Evolutionary conservation across 495 filamentous ascomycete genomes (phyloP).

Genomic region (Evansstolkia leycettana): DNA sequence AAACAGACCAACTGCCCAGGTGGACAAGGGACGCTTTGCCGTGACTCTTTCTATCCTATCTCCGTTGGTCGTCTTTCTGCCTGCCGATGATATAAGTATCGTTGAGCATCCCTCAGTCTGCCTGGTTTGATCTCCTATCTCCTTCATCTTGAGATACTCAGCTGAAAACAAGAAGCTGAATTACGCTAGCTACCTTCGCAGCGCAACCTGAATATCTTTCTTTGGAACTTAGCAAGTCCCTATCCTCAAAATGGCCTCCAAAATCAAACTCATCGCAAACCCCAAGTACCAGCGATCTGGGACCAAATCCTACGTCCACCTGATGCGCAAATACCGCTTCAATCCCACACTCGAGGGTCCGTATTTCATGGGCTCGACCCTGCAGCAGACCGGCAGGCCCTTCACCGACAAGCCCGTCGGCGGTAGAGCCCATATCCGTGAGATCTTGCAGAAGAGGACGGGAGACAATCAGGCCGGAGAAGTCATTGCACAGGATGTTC

Average conservation of each 20-base stretch:
- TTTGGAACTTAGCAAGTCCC: not conserved
- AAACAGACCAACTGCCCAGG: too few species aligned
- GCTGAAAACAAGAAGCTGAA: too few species aligned
- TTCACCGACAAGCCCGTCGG: constrained; percentile 29
- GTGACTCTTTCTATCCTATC: too few species aligned
- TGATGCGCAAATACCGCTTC: constrained; percentile 60
- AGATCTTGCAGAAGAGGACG: constrained; percentile 40
- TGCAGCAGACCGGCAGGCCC: constrained; percentile 33
- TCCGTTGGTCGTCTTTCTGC: too few species aligned
- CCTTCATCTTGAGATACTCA: too few species aligned
- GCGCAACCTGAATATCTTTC: too few species aligned
- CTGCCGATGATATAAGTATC: too few species aligned
- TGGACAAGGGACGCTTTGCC: too few species aligned
- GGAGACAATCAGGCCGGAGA: constrained; percentile 31
- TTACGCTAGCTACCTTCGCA: too few species aligned
- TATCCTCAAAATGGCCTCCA: constrained; percentile 22
- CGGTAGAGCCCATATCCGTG: constrained; percentile 29
- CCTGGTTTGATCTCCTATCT: too few species aligned
- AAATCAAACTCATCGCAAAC: constrained; percentile 42
- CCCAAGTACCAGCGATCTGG: constrained; percentile 51
- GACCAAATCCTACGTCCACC: constrained; percentile 58
- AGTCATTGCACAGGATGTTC: constrained; percentile 58
- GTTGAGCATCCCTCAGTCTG: too few species aligned
- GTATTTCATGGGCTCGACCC: constrained; percentile 39
- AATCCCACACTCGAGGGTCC: constrained; percentile 57